Evolutionary conservation across 768 basidiomycete species (phyloP), one percentile per base, ranked within the genome.

Genomic region (Tylopilus balloui): DNA sequence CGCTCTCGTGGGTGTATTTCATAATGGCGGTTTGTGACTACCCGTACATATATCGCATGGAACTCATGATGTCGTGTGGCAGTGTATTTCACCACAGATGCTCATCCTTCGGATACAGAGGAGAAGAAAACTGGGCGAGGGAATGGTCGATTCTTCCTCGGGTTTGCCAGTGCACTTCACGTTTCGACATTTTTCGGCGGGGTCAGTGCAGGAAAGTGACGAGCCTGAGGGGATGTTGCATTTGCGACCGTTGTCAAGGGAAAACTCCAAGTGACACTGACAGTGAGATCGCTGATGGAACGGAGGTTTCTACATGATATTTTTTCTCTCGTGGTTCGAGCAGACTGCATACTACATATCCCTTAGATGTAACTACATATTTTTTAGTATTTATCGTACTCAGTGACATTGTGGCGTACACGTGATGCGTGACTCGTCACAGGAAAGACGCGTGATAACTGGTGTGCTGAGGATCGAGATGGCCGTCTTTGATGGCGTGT

Each of bases 401-500:
- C n/a, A n/a, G 25, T 27, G 25, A 27, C 25, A 27, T 4, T 9
- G 25, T 27, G 19, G 4, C 9, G 10, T 36, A 34, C 19, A 36
- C 35, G 35, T 36, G 35, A 36, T 11, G 19, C 11, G 19, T 12
- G 19, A 20, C 12, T 3, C 6, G 19, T 36, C 19, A 36, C 35
- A n/a, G n/a, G n/a, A n/a, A n/a, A n/a, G n/a, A n/a, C n/a, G n/a
- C n/a, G n/a, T n/a, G n/a, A n/a, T n/a, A n/a, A n/a, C n/a, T n/a
- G n/a, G n/a, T n/a, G n/a, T n/a, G n/a, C n/a, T n/a, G 12, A 38
- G 13, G 29, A 27, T 42, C 25, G 19, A 34, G 24, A 66, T 67
- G 67, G 52, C 58, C 4, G 54, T 74, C 17, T 80, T 83, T 55
- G 62, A 69, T 7, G 67, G 59, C 20, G 71, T 78, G 23, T 54